These are phyloP conservation scores for Moricandia moricandioides DNA, from an alignment of 345 rosid genomes.

Conservation along the genomic window DNA sequence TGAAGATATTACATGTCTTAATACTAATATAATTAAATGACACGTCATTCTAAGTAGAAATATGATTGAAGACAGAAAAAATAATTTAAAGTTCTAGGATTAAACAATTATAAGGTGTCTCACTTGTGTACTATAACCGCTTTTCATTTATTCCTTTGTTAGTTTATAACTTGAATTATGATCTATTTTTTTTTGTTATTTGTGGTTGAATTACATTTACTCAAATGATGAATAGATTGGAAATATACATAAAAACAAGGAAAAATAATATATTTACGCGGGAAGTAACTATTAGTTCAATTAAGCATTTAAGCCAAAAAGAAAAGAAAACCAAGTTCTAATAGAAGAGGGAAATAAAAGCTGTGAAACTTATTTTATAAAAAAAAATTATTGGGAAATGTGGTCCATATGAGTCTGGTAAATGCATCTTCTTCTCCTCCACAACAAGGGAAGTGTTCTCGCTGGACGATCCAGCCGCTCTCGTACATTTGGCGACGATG, in stretches of 20 bases:
- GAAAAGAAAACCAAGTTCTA: not conserved
- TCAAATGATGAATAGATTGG: not conserved
- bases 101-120: not conserved
- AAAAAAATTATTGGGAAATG: not conserved
- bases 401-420: conserved; percentile 29
- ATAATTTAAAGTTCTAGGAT: not conserved
- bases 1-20: not conserved
- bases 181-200: not conserved
- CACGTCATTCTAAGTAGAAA: not conserved
- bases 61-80: not conserved
- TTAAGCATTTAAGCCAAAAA: not conserved
- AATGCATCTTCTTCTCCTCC: conserved; percentile 17
- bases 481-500: conserved; percentile 31
- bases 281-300: too few relatives aligned
- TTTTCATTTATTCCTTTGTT: not conserved
- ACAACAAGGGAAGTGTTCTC: conserved; percentile 29
- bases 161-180: not conserved
- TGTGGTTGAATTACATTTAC: not conserved
- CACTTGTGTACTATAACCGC: not conserved
- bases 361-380: not conserved
- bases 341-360: not conserved
- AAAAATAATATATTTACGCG: not conserved
- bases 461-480: conserved; percentile 29
- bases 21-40: not conserved
- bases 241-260: not conserved